These are phyloP conservation scores for Spencermartinsiella ligniputridi DNA, from an alignment of 1,139 yeast species.

Conservation along the genomic window DNA sequence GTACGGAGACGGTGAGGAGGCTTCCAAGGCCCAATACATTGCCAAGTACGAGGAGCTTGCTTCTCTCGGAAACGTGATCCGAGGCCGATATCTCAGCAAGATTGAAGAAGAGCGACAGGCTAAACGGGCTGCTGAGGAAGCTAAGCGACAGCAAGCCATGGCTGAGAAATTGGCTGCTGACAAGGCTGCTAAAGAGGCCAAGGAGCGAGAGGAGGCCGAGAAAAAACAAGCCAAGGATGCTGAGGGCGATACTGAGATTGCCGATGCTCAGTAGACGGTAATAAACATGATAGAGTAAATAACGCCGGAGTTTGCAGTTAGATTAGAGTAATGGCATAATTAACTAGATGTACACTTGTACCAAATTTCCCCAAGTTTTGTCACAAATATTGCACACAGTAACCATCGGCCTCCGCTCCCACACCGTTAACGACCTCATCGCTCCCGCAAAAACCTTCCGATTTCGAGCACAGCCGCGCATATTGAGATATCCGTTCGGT, in stretches of 20 bases:
- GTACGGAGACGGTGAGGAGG: slow-evolving; percentile 94
- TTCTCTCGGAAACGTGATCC: slow-evolving; percentile 86
- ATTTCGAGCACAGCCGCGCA: not conserved
- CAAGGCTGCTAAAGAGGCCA: slow-evolving; percentile 42
- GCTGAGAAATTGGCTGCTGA: slow-evolving; percentile 89
- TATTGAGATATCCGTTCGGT: not conserved
- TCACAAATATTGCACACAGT: no score
- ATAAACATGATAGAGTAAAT: no score
- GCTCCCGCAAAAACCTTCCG: no score
- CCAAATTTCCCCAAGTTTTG: no score
- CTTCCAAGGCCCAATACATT: slow-evolving; percentile 93
- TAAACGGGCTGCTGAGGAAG: slow-evolving; percentile 80
- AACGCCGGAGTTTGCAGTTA: no score
- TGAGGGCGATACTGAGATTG: slow-evolving; percentile 20
- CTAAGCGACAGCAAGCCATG: slow-evolving; percentile 74
- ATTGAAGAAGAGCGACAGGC: slow-evolving; percentile 95
- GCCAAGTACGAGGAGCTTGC: slow-evolving; percentile 98
- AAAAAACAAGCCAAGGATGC: slow-evolving; percentile 18
- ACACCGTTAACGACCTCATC: no score
- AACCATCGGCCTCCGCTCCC: no score
- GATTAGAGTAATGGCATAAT: no score
- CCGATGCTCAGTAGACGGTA: slow-evolving; percentile 18
- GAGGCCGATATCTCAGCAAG: slow-evolving; percentile 91
- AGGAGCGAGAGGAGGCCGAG: slow-evolving; percentile 27
- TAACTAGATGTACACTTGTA: no score